A percentile compares a stretch with the other conserved stretches of the same genome.
Evolutionary conservation across 768 basidiomycete species (phyloP).

Genomic region (Tremella yokohamensis): DNA sequence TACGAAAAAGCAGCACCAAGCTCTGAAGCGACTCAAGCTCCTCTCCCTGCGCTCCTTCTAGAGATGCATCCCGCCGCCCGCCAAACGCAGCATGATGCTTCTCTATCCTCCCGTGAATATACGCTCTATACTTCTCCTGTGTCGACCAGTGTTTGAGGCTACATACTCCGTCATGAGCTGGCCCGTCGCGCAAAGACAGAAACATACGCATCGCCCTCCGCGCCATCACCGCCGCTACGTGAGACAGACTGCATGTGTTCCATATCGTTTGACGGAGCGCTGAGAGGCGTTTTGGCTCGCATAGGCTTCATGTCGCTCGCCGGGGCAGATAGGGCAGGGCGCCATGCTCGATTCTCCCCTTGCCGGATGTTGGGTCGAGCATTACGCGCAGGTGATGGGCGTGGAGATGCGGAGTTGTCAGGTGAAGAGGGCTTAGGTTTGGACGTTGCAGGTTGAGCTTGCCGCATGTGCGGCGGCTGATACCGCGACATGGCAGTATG

Average conservation of each 20-base stretch:
- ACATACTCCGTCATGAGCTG: conserved; percentile 5
- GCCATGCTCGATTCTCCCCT: no score
- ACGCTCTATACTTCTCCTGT: conserved; percentile 41
- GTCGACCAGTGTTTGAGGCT: conserved; percentile 43
- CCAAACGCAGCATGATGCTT: conserved; percentile 33
- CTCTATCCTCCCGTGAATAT: conserved; percentile 45
- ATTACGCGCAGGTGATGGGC: no score
- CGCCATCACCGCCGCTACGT: conserved; percentile 46
- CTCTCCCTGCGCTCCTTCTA: conserved; percentile 20
- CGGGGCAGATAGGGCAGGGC: neutral
- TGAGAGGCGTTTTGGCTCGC: conserved; percentile 7
- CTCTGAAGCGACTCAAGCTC: conserved; percentile 43
- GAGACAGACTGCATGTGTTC: conserved; percentile 46
- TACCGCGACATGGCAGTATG: neutral
- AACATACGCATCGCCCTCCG: conserved; percentile 49
- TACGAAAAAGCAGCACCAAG: conserved; percentile 44
- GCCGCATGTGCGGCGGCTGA: conserved; percentile 4
- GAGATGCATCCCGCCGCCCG: conserved; percentile 19
- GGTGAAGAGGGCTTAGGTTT: no score
- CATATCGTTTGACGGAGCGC: conserved; percentile 30
- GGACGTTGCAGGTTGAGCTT: no score
- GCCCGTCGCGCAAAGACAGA: neutral
- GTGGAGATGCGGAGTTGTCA: no score
- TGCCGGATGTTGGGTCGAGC: no score
- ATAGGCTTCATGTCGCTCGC: conserved; percentile 21